These are phyloP conservation scores for Lepraria neglecta DNA, from an alignment of 495 filamentous ascomycete species.

Conservation along the genomic window DNA sequence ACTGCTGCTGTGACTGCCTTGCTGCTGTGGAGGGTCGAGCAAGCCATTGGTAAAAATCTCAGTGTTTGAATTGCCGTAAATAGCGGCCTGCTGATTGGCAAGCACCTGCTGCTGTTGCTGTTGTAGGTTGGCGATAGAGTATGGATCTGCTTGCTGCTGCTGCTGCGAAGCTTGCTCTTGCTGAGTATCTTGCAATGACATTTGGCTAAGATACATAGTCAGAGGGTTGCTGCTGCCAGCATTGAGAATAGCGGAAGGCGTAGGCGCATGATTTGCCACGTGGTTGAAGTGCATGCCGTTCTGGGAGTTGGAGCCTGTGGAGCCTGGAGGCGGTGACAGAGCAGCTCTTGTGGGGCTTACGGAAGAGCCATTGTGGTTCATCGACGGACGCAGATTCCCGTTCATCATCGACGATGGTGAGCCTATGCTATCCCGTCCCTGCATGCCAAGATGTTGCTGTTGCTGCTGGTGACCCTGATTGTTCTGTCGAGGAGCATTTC, in stretches of 20 bases:
- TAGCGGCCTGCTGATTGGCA: conserved; percentile 44
- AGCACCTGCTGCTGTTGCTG: conserved; percentile 56
- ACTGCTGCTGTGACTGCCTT: conserved; percentile 51
- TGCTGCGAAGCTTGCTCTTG: conserved; percentile 51
- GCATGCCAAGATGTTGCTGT: conserved; percentile 45
- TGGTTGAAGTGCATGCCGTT: conserved; percentile 42
- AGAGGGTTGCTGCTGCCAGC: conserved; percentile 77
- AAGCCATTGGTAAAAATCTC: conserved; percentile 52
- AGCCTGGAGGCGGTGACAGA: conserved; percentile 50
- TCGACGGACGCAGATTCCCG: conserved; percentile 36
- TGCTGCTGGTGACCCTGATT: conserved; percentile 49
- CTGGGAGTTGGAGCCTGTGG: conserved; percentile 46
- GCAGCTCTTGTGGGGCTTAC: conserved; percentile 62
- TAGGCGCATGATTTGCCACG: conserved; percentile 42
- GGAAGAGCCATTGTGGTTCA: conserved; percentile 55
- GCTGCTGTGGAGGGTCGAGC: conserved; percentile 50
- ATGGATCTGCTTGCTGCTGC: conserved; percentile 46
- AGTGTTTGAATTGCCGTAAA: conserved; percentile 46
- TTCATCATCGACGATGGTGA: conserved; percentile 61
- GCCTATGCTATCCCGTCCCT: conserved; percentile 36
- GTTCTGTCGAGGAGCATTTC: conserved; percentile 88
- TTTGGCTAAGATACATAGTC: conserved; percentile 88
- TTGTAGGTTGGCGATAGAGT: conserved; percentile 48
- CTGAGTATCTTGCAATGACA: conserved; percentile 66
- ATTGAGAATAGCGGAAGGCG: conserved; percentile 68